Conservation (phyloP, 208 protist species). For the Novymonas esmeraldas region DNA sequence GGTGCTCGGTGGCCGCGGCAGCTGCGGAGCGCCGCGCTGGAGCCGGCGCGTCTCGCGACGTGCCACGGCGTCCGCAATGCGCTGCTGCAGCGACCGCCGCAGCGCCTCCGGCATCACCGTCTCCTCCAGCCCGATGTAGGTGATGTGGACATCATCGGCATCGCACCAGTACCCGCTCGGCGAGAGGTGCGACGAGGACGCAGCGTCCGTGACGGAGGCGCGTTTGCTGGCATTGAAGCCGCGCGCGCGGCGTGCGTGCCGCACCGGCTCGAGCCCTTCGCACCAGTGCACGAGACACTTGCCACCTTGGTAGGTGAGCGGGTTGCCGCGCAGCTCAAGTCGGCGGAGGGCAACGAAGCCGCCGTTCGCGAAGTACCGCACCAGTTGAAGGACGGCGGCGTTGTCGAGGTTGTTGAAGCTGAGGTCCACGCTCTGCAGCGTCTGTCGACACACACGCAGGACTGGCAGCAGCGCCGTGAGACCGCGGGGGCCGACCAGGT, state of each 20-base stretch:
- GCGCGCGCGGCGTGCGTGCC: neutral
- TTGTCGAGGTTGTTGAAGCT: conserved; percentile 56
- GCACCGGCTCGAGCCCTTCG: conserved; percentile 29
- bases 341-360: conserved; percentile 45
- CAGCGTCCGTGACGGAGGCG: neutral
- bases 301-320: conserved; percentile 63
- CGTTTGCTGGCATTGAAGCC: neutral
- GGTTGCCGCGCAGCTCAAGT: conserved; percentile 62
- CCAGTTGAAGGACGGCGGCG: conserved; percentile 26
- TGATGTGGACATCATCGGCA: conserved; percentile 8
- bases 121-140: conserved; percentile 24
- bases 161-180: conserved; percentile 7
- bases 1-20: neutral
- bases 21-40: neutral
- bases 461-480: conserved; percentile 40
- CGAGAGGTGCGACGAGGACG: neutral
- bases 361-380: conserved; percentile 18
- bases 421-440: conserved; percentile 56
- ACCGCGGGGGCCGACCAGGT: conserved; percentile 55
- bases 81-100: conserved; percentile 5
- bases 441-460: conserved; percentile 30
- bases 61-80: conserved; percentile 17
- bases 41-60: conserved; percentile 21
- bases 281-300: conserved; percentile 59
- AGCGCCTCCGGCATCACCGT: conserved; percentile 16